phyloP scores from a whole-genome alignment of 2,329 filamentous ascomycete genomes.

The Sarocladiaceae sp. region DNA sequence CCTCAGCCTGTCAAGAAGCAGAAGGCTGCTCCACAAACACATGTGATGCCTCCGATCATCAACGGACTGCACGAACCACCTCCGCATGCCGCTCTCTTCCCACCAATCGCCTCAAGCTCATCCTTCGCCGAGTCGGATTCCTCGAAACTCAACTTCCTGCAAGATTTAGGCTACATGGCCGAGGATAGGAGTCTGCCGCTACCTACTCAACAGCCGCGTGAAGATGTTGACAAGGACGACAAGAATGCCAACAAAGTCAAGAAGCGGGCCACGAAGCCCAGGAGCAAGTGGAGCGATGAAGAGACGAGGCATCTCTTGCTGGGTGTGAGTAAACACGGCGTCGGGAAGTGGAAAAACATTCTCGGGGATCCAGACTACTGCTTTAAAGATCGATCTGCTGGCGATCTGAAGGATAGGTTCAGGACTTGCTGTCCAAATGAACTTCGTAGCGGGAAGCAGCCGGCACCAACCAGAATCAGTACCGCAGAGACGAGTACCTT shows the following conservation, averaged over 20 bases:
- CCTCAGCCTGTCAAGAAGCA: constrained; percentile 63
- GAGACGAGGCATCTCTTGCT: constrained; percentile 60
- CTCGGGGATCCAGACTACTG: constrained; percentile 56
- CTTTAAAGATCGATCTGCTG: constrained; percentile 58
- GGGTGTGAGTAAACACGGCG: constrained; percentile 58
- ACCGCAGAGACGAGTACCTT: constrained; percentile 13
- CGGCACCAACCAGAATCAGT: constrained; percentile 20
- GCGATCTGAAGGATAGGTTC: constrained; percentile 63
- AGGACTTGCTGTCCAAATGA: constrained; percentile 62
- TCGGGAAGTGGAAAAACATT: constrained; percentile 63
- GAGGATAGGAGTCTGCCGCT: constrained; percentile 18
- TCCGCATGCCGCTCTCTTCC: constrained; percentile 57
- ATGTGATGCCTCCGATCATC: constrained; percentile 59
- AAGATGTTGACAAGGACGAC: constrained; percentile 24
- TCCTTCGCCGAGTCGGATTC: constrained; percentile 47
- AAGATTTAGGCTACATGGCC: constrained; percentile 33
- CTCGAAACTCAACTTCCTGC: constrained; percentile 35
- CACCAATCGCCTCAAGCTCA: constrained; percentile 53
- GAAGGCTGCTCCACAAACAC: constrained; percentile 52
- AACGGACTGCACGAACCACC: constrained; percentile 60
- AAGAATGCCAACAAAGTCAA: constrained; percentile 36
- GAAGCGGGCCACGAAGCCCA: constrained; percentile 51
- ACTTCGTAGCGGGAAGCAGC: constrained; percentile 39
- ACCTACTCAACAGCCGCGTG: constrained; percentile 16
- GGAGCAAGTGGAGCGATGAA: constrained; percentile 61